Conservation (phyloP, 768 basidiomycete species). For the Tricholoma sp. region DNA sequence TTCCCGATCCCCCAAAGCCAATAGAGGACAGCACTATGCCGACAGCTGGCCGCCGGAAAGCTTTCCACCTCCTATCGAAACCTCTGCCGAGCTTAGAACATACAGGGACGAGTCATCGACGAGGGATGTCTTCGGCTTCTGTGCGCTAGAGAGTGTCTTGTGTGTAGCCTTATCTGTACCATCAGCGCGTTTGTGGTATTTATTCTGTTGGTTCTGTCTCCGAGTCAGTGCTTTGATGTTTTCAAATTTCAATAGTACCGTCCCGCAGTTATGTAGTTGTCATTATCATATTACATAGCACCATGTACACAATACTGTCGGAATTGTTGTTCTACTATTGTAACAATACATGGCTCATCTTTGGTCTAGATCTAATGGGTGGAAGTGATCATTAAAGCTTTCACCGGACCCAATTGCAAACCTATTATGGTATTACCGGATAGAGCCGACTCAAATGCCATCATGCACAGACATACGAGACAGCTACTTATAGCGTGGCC, state of each 20-base stretch:
- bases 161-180: slow-evolving; percentile 11
- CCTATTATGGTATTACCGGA: slow-evolving; percentile 9
- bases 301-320: no score
- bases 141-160: slow-evolving; percentile 38
- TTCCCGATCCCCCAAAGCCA: slow-evolving; percentile 59
- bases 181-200: slow-evolving; percentile 17
- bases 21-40: slow-evolving; percentile 46
- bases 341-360: slow-evolving; percentile 12
- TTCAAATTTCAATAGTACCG: background rate
- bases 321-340: slow-evolving; percentile 10
- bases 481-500: slow-evolving; percentile 5
- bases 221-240: slow-evolving; percentile 11
- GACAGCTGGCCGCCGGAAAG: slow-evolving; percentile 58
- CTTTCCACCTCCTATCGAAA: slow-evolving; percentile 66
- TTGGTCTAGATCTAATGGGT: background rate
- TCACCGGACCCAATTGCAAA: no score
- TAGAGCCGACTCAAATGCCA: no score
- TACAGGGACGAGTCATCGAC: slow-evolving; percentile 37
- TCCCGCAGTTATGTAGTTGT: background rate
- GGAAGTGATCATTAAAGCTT: background rate
- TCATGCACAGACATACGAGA: slow-evolving; percentile 8
- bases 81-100: slow-evolving; percentile 35
- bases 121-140: slow-evolving; percentile 48
- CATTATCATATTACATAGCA: background rate
- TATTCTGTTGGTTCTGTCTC: slow-evolving; percentile 11